Evolutionary conservation across 2,329 filamentous ascomycete genomes (phyloP), one percentile per base, ranked within the genome.

Genomic region (Trichophaea hybrida): DNA sequence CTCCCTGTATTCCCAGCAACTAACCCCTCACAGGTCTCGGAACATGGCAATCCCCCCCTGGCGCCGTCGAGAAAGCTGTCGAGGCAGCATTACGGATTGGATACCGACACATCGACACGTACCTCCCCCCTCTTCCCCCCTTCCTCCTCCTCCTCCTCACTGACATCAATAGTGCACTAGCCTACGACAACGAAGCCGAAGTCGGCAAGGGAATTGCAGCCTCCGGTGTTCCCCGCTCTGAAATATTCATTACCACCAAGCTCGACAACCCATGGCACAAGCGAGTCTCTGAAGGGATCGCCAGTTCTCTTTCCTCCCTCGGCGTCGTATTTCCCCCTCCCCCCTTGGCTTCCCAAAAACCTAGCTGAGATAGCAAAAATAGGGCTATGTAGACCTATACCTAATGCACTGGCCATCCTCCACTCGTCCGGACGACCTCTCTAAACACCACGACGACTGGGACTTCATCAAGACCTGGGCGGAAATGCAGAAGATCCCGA

Each of bases 391-490:
- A 61, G 84, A 86, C 70, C 74, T 86, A 53, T 85, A 84, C 71
- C 76, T 86, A 49, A 84, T 86, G 73, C 83, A 87, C 73, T 88
- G 82, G 83, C 85, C 84, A 15, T 79, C 75, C 60, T 82, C 79
- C 33, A 82, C 79, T 56, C 78, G 81, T 66, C 81, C 82, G 2
- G 73, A 75, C 55, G 78, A 85, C 68, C 70, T 76, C 43, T 82
- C 77, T 73, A 86, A 86, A 76, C 80, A 84, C 71, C 79, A 82
- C 64, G 76, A 80, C 35, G 86, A 88, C 75, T 91, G 87, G 86
- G 79, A 88, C 74, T 91, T 86, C 73, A 77, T 86, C 68, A 82
- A 93, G 73, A 93, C 88, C 32, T 94, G 79, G 80, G 75, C 77
- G 62, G 82, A 83, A 74, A 76, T 86, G 77, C 81, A 86, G 74